Evolutionary conservation across 305 asterid genomes (phyloP), one percentile per base, ranked within the genome.

Genomic region (Vinca major): DNA sequence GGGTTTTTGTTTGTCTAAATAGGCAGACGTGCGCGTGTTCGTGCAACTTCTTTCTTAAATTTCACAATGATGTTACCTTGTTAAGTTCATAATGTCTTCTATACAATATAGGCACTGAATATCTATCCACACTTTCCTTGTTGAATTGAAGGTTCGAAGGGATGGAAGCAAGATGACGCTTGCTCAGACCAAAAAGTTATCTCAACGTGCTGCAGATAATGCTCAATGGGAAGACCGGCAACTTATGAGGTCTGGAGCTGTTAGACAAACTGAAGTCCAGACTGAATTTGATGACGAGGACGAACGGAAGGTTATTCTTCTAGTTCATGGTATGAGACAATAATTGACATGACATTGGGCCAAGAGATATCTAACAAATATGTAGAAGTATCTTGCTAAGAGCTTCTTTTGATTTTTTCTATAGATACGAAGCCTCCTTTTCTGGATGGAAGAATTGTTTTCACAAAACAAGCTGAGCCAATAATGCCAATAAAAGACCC

Each of bases 201-300:
- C 98, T 9, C 98, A 94, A 77, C 93, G 88, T 48, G 86, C 93
- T 61, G 98, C 96, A 74, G 98, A 94, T 86, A 89, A 91, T 88
- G 99, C 97, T 74, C 97, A 91, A 75, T 94, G 99, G 99, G 99
- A 94, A 82, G 99, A 94, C 75, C 79, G 97, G 43, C 99, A 94
- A 83, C 98, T 91, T 69, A 75, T 94, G 72, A 86, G 99, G 76
- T 94, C 99, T 69, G 99, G 99, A 71, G 98, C 96, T 80, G 99
- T 94, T 68, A 81, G 90, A 82, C 91, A 96, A 74, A 91, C 98
- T 33, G 98, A 91, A 79, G 84, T 94, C 80, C 96, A 86, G 78
- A 94, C 97, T 9, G 96, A 89, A 78, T 91, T 91, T 79, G 98
- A 94, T 71, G 92, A 94, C 43, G 99, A 94, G 86, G 98, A 94